Percentiles rank a stretch among this genome's conserved stretches.
Evolutionary conservation across 495 filamentous ascomycete species (phyloP).

Genomic region (Venustampulla echinocandica): DNA sequence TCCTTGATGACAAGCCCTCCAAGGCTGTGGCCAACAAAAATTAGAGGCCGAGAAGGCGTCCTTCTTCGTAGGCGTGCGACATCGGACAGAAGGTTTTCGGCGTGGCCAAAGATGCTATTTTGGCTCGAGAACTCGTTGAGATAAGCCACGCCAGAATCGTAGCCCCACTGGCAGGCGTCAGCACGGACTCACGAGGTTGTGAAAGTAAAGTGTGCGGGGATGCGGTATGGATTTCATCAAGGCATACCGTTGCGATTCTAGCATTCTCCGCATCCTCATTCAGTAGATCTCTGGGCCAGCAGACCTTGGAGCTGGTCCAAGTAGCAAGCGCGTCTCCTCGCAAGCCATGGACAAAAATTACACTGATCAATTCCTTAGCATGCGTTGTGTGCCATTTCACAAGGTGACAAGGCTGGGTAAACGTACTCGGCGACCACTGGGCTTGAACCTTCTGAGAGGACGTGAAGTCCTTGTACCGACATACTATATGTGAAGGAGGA

Average conservation of each 20-base stretch:
- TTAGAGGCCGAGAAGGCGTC: not conserved
- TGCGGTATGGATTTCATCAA: too few relatives aligned
- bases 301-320: slow-evolving; percentile 26
- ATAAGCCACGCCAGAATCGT: not conserved
- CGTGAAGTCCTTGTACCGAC: not conserved
- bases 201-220: too few relatives aligned
- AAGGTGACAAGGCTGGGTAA: not conserved
- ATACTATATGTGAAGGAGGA: not conserved
- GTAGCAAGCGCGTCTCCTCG: slow-evolving; percentile 21
- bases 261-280: slow-evolving; percentile 21
- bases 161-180: too few relatives aligned
- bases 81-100: not conserved
- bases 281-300: slow-evolving; percentile 28
- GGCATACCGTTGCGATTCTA: too few relatives aligned
- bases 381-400: not conserved
- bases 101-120: not conserved
- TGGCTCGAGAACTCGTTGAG: not conserved
- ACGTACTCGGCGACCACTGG: not conserved
- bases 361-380: not conserved
- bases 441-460: not conserved
- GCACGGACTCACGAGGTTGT: too few relatives aligned
- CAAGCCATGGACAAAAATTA: slow-evolving; percentile 29
- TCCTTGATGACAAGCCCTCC: slow-evolving; percentile 4
- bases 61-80: not conserved
- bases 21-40: slow-evolving; percentile 6